These are phyloP conservation scores for Nematodospora anomalae DNA, from an alignment of 1,139 yeast species.

Conservation along the genomic window DNA sequence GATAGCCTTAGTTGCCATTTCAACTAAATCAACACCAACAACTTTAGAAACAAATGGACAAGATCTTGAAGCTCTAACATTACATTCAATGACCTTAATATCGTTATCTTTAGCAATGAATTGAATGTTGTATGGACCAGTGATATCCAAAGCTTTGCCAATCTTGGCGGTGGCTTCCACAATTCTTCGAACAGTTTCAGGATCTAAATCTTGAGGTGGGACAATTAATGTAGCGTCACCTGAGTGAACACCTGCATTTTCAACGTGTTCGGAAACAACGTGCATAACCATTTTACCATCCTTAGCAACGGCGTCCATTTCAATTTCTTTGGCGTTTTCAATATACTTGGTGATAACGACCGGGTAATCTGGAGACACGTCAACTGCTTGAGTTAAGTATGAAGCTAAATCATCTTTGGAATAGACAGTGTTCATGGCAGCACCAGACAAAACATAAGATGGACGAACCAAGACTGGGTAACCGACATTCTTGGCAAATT, in stretches of 20 bases:
- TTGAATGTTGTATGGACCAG: constrained; percentile 99
- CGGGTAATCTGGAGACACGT: constrained; percentile 93
- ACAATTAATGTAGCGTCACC: constrained; percentile 96
- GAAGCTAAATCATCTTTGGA: constrained; percentile 74
- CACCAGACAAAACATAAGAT: constrained; percentile 95
- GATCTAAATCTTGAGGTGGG: constrained; percentile 80
- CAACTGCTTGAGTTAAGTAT: constrained; percentile 82
- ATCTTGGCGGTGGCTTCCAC: constrained; percentile 87
- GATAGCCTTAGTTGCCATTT: constrained; percentile 95
- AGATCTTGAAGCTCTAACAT: constrained; percentile 96
- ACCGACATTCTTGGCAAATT: constrained; percentile 81
- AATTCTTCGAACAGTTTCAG: constrained; percentile 57
- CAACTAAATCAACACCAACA: constrained; percentile 94
- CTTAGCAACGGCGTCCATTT: constrained; percentile 93
- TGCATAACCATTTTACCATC: constrained; percentile 88
- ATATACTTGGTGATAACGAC: constrained; percentile 96
- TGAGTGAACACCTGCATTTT: constrained; percentile 97
- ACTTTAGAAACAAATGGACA: constrained; percentile 99
- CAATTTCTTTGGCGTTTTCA: constrained; percentile 94
- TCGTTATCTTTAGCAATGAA: constrained; percentile 91
- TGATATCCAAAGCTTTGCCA: constrained; percentile 90
- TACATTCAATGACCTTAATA: constrained; percentile 86
- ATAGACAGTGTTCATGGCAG: constrained; percentile 95
- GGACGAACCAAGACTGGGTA: constrained; percentile 98
- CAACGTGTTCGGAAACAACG: constrained; percentile 97